Percentiles rank a stretch among this genome's conserved stretches.
These are phyloP conservation scores for Botrytis paeoniae DNA, from an alignment of 2,329 filamentous ascomycete species.

Conservation along the genomic window DNA sequence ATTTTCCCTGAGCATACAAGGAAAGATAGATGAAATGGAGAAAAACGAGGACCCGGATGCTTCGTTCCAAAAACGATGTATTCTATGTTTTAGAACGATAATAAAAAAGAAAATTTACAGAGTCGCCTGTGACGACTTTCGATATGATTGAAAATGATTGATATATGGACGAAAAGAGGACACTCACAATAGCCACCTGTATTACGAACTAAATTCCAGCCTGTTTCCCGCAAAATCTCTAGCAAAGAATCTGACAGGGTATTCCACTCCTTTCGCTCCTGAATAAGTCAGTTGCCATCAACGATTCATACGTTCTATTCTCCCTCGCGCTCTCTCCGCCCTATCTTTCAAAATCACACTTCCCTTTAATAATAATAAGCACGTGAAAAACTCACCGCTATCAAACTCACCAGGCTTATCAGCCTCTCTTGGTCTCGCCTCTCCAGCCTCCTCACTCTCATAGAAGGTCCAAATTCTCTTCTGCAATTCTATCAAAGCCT, in stretches of 20 bases:
- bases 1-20: not conserved
- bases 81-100: no score
- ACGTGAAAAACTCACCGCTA: conserved; percentile 38
- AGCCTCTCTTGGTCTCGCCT: conserved; percentile 50
- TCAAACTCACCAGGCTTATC: conserved; percentile 52
- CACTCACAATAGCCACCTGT: not conserved
- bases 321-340: not conserved
- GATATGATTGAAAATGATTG: not conserved
- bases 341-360: not conserved
- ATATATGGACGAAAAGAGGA: not conserved
- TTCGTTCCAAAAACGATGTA: not conserved
- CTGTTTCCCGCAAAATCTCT: conserved; percentile 55
- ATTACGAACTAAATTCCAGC: conserved; percentile 50
- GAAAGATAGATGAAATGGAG: not conserved
- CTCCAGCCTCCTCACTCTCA: conserved; percentile 42
- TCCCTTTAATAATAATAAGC: not conserved
- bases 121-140: not conserved
- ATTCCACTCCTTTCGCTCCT: conserved; percentile 55
- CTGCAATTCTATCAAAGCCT: conserved; percentile 49
- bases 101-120: not conserved
- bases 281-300: not conserved
- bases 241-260: conserved; percentile 60
- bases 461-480: conserved; percentile 51
- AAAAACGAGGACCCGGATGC: no score
- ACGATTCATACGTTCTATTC: not conserved